Evolutionary conservation across 192 early-diverging fungal species (phyloP), one percentile per base, ranked within the genome.

Genomic region (Phycomyces nitens): DNA sequence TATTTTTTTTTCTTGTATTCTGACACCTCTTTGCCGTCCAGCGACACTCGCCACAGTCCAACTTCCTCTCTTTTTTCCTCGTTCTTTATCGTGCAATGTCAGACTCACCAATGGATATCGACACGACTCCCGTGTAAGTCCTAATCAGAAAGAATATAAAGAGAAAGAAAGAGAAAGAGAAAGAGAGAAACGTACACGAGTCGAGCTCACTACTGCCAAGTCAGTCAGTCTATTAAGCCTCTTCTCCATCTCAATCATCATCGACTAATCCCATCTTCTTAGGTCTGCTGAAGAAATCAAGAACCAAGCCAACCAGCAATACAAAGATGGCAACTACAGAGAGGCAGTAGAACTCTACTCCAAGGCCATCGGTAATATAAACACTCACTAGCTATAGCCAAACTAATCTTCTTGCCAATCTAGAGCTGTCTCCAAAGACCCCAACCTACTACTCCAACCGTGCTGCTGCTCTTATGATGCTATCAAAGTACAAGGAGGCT

Each of bases 391-490:
- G n/a, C n/a, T n/a, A n/a, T 27, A 60, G 16, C 0, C 16, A 40
- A 14, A 18, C 24, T 62, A 23, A 27, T 11, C 49, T 72, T 23
- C 5, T 34, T 34, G 1, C 27, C 27, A 27, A 26, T 27, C 14
- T 53, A 77, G 88, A 86, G 27, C 34, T 84, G n/a, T 73, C 75
- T 29, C 84, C 90, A 42, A 59, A 72, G 18, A 76, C 68, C n/a
- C 71, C 85, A 9, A 91, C 84, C 4, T 89, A 86, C 59, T 89
- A 88, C 60, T 74, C 72, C 55, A 94, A 94, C 73, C 79, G 92
- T n/a, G 84, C 89, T 10, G 92, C 92, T 10, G 92, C 92, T 14
- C 76, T 83, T 20, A 83, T 86, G 62, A 90, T 91, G 85, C 58
- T 84, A 40, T 77, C 79, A 27, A 78, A 80, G 29, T 88, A 81